phyloP scores from a whole-genome alignment of 176 grass and related monocot species.

The Rhipidocladum racemiflorum region DNA sequence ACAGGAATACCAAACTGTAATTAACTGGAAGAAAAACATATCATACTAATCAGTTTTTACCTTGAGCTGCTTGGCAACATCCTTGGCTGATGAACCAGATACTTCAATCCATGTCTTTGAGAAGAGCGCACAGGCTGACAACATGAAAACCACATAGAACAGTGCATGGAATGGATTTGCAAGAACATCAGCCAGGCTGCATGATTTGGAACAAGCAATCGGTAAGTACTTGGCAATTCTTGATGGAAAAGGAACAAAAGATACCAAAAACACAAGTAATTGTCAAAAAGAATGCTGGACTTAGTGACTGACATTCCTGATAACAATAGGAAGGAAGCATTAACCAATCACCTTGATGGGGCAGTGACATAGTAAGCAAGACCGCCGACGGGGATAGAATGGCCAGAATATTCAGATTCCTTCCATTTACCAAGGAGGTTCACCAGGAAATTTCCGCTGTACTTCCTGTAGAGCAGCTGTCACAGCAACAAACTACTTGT shows the following conservation, averaged over 20 bases:
- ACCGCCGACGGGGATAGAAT: slow-evolving; percentile 48
- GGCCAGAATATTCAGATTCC: slow-evolving; percentile 56
- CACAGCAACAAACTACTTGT: slow-evolving; percentile 24
- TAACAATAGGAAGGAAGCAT: not conserved
- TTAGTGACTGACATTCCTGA: not conserved
- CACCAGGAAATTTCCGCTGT: slow-evolving; percentile 78
- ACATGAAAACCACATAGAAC: slow-evolving; percentile 53
- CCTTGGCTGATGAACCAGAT: slow-evolving; percentile 52
- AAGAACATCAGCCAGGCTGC: slow-evolving; percentile 77
- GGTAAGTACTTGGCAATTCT: not conserved
- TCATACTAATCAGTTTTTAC: slow-evolving; percentile 1
- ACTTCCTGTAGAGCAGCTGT: slow-evolving; percentile 74
- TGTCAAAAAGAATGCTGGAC: not conserved
- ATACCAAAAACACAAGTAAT: not conserved
- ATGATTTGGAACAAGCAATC: slow-evolving; percentile 13
- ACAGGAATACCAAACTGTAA: not conserved
- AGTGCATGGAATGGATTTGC: slow-evolving; percentile 36
- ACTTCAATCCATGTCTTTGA: slow-evolving; percentile 83
- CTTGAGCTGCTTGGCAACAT: slow-evolving; percentile 80
- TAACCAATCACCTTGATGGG: slow-evolving; percentile 43
- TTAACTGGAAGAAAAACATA: not conserved
- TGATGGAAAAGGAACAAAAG: not conserved
- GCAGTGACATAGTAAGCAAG: slow-evolving; percentile 55
- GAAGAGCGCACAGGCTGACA: slow-evolving; percentile 62
- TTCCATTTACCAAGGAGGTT: slow-evolving; percentile 86